Conservation (phyloP, 2,329 filamentous ascomycete genomes). For the Cercospora sesami region DNA sequence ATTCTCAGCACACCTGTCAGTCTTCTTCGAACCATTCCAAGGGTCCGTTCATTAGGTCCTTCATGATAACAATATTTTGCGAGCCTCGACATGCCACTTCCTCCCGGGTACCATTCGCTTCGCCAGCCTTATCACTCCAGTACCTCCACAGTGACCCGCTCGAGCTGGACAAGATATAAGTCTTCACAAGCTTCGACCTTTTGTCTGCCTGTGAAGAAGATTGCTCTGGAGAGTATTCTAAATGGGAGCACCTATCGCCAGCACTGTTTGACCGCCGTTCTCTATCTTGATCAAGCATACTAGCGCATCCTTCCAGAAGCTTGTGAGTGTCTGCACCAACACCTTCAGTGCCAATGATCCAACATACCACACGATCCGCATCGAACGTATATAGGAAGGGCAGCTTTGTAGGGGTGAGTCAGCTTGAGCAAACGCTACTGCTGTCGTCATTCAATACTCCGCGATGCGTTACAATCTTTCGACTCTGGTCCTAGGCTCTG, state of each 20-base stretch:
- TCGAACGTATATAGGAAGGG: not conserved
- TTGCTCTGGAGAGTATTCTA: not conserved
- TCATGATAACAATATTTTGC: too few species aligned
- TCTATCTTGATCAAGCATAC: not conserved
- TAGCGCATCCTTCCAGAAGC: not conserved
- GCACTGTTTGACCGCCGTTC: not conserved
- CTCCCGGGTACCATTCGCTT: not conserved
- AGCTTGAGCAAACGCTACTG: not conserved
- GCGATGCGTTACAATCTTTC: not conserved
- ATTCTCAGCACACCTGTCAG: conserved; percentile 30
- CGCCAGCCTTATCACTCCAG: not conserved
- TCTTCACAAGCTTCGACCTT: not conserved
- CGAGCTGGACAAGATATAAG: not conserved
- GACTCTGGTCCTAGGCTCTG: not conserved
- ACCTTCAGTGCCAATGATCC: not conserved
- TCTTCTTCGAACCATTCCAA: conserved; percentile 26
- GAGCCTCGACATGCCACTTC: not conserved
- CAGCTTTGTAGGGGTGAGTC: not conserved
- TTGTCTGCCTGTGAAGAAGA: too few species aligned
- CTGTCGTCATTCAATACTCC: not conserved
- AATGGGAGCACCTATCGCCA: not conserved
- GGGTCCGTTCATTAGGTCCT: too few species aligned
- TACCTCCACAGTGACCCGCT: not conserved
- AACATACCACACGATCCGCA: not conserved
- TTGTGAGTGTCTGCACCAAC: not conserved